Conservation (phyloP, 371 early-diverging fungal species). For the Mortierella sp. region DNA sequence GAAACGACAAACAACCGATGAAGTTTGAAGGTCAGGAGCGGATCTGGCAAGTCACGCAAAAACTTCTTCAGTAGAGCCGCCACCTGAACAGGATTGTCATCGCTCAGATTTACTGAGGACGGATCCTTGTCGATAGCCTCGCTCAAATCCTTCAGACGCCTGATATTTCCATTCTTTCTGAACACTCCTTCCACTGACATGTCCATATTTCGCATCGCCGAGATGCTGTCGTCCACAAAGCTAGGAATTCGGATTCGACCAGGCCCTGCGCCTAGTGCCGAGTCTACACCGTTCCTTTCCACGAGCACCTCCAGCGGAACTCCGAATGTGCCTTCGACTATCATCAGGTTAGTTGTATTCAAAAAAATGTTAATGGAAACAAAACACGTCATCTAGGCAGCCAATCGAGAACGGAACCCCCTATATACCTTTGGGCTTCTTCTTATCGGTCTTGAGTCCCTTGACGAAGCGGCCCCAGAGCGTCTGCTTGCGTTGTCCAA, state of each 20-base stretch:
- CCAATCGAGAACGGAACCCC: slow-evolving; percentile 74
- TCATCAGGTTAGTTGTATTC: too few relatives aligned
- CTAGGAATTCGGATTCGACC: slow-evolving; percentile 83
- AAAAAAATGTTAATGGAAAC: neutral
- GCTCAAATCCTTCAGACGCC: slow-evolving; percentile 80
- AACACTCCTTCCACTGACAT: slow-evolving; percentile 94
- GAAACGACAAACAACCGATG: slow-evolving; percentile 83
- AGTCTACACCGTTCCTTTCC: slow-evolving; percentile 86
- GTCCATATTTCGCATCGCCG: slow-evolving; percentile 83
- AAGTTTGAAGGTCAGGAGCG: slow-evolving; percentile 88
- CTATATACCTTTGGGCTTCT: slow-evolving; percentile 73
- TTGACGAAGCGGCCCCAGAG: slow-evolving; percentile 82
- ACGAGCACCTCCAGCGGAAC: slow-evolving; percentile 87
- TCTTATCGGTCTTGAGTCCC: slow-evolving; percentile 68
- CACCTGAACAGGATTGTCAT: slow-evolving; percentile 88
- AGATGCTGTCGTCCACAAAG: slow-evolving; percentile 86
- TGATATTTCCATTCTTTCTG: slow-evolving; percentile 97
- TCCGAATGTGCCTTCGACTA: slow-evolving; percentile 85
- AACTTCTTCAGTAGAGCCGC: slow-evolving; percentile 96
- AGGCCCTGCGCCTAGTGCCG: slow-evolving; percentile 81
- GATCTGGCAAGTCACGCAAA: slow-evolving; percentile 94
- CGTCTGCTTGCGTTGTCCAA: slow-evolving; percentile 76
- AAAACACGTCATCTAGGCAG: neutral
- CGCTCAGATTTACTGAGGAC: slow-evolving; percentile 70
- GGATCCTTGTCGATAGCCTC: slow-evolving; percentile 82